These are phyloP conservation scores for Calonectria pseudoreteaudii DNA, from an alignment of 2,329 filamentous ascomycete genomes.

Conservation along the genomic window DNA sequence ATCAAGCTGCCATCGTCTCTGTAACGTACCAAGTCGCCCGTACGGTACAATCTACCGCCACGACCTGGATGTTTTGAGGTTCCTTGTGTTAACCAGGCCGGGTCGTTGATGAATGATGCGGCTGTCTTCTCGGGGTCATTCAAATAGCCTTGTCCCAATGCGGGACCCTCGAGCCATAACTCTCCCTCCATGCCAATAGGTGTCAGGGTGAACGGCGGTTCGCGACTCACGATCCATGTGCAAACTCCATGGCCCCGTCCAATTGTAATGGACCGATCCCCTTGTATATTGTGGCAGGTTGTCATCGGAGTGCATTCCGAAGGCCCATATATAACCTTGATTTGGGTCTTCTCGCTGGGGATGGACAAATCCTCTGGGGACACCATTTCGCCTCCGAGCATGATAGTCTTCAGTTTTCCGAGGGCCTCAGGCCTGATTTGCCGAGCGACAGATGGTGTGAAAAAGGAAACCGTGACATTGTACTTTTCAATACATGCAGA, in stretches of 20 bases:
- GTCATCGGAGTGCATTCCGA: not conserved
- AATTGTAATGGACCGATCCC: not conserved
- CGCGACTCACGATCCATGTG: not conserved
- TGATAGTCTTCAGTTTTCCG: not conserved
- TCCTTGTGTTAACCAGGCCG: not conserved
- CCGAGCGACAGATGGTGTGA: not conserved
- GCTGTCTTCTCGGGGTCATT: not conserved
- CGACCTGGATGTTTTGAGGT: not conserved
- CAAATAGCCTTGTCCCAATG: not conserved
- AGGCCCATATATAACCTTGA: not conserved
- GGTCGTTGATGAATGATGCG: not conserved
- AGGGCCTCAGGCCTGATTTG: not conserved
- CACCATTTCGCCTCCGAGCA: not conserved
- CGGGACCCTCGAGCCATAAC: not conserved
- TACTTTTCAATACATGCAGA: not conserved
- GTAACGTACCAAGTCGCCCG: not conserved
- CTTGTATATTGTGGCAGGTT: not conserved
- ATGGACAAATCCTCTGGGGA: not conserved
- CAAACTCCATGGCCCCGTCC: not conserved
- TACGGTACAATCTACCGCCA: not conserved
- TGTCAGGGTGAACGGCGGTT: not conserved
- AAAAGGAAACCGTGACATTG: not conserved
- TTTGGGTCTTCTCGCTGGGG: not conserved
- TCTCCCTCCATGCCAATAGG: not conserved
- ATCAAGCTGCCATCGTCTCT: not conserved